Conservation (phyloP, 768 basidiomycete species). For the Xerocomus spinulosus region DNA sequence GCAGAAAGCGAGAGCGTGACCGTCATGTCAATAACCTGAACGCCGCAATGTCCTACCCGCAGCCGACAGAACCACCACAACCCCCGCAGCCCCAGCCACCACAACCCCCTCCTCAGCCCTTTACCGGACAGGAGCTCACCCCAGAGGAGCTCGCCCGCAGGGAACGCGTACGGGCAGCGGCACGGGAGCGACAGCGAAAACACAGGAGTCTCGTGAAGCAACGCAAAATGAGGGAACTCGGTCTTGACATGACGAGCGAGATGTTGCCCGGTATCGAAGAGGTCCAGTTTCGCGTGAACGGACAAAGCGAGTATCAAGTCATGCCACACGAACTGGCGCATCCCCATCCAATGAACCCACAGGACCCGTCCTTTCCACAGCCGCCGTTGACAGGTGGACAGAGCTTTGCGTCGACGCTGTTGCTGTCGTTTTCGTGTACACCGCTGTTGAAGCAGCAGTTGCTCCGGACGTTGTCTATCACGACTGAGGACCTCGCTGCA, state of each 20-base stretch:
- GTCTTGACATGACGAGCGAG: conserved; percentile 76
- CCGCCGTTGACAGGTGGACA: conserved; percentile 53
- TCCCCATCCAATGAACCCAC: conserved; percentile 33
- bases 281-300: conserved; percentile 55
- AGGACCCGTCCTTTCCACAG: conserved; percentile 64
- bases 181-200: conserved; percentile 77
- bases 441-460: conserved; percentile 73
- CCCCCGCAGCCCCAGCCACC: conserved; percentile 31
- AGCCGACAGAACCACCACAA: conserved; percentile 31
- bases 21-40: conserved; percentile 39
- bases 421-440: conserved; percentile 72
- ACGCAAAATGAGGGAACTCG: conserved; percentile 77
- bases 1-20: conserved; percentile 75
- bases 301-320: conserved; percentile 38
- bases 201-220: conserved; percentile 77
- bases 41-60: conserved; percentile 41
- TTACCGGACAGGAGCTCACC: conserved; percentile 38
- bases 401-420: conserved; percentile 73
- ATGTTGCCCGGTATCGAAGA: conserved; percentile 62
- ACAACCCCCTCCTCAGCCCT: conserved; percentile 23
- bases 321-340: conserved; percentile 34
- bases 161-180: conserved; percentile 70
- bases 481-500: conserved; percentile 72
- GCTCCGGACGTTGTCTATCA: conserved; percentile 66
- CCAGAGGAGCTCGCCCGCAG: conserved; percentile 64